phyloP scores from a whole-genome alignment of 306 rosid species.

The Castanospermum australe region DNA sequence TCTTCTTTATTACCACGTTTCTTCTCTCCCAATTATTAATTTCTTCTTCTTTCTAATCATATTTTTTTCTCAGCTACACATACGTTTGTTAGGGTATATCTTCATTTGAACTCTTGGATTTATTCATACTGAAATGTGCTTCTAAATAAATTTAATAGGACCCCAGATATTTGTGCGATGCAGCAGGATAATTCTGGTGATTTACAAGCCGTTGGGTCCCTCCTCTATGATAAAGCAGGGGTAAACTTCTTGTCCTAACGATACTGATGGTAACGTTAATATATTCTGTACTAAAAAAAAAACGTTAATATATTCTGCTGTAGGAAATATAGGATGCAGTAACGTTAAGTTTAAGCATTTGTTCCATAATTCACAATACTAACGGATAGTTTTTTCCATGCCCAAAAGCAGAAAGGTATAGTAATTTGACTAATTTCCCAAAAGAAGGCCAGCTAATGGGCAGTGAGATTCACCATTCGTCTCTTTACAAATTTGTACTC shows the following conservation, averaged over 20 bases:
- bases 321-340: not conserved
- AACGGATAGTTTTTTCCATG: not conserved
- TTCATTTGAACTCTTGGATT: not conserved
- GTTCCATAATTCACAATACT: not conserved
- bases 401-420: not conserved
- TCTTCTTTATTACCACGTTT: not conserved
- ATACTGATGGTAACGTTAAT: not conserved
- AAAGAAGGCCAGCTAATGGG: not conserved
- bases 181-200: conserved; percentile 81
- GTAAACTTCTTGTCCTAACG: conserved; percentile 42
- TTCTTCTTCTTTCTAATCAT: not conserved
- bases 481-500: not conserved
- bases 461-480: no score
- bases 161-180: conserved; percentile 79
- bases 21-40: not conserved
- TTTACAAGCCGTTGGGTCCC: conserved; percentile 67
- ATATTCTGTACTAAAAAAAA: no score
- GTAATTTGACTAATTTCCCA: not conserved
- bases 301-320: not conserved
- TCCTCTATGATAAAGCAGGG: conserved; percentile 66
- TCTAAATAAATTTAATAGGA: conserved; percentile 44
- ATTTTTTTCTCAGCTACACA: not conserved
- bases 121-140: not conserved
- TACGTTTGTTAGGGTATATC: not conserved
- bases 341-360: not conserved